Conservation (phyloP, 106 monocot species). For the Gastrodia elata region DNA sequence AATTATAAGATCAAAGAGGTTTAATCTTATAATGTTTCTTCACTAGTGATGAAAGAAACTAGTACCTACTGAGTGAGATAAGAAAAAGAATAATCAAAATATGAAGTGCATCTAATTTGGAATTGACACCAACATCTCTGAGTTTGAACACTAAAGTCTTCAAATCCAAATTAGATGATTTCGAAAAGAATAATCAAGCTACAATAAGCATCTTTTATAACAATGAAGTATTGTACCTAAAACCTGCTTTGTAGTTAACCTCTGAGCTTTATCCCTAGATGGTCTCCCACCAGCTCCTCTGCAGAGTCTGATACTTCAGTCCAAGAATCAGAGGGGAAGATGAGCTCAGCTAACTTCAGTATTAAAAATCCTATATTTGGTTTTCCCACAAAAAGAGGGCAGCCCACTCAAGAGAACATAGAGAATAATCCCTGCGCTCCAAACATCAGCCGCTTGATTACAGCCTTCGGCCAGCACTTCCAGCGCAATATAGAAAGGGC, state of each 20-base stretch:
- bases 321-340: slow-evolving; percentile 78
- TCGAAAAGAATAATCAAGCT: too few relatives aligned
- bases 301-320: slow-evolving; percentile 55
- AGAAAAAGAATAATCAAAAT: too few relatives aligned
- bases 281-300: slow-evolving; percentile 68
- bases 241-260: slow-evolving; percentile 58
- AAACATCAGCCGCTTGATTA: slow-evolving; percentile 88
- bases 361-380: slow-evolving; percentile 84
- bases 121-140: too few relatives aligned
- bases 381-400: slow-evolving; percentile 96
- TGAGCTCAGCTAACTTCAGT: slow-evolving; percentile 52
- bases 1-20: too few relatives aligned
- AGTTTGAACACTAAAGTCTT: too few relatives aligned
- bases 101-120: too few relatives aligned
- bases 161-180: too few relatives aligned
- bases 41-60: too few relatives aligned
- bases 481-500: slow-evolving; percentile 98
- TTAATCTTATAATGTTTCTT: too few relatives aligned
- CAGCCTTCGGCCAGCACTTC: slow-evolving; percentile 82
- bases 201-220: too few relatives aligned
- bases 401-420: slow-evolving; percentile 91
- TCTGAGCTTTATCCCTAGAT: slow-evolving; percentile 44
- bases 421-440: slow-evolving; percentile 90
- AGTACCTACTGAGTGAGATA: too few relatives aligned
- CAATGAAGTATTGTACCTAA: slow-evolving; percentile 34